Evolutionary conservation across 2,329 filamentous ascomycete genomes (phyloP).

Genomic region (Trichoderma simmonsii): DNA sequence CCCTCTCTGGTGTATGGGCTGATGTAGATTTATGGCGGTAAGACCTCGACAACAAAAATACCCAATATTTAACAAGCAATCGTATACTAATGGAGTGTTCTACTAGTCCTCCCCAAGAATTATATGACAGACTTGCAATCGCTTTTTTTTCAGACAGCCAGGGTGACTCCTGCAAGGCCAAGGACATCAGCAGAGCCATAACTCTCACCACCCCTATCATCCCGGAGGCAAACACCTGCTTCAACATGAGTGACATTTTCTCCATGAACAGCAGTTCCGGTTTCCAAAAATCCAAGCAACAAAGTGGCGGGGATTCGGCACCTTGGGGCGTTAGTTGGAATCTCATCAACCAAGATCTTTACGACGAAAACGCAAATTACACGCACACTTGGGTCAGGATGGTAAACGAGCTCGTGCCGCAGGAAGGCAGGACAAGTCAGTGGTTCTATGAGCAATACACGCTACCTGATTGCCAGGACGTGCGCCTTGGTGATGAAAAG

Average conservation of each 20-base stretch:
- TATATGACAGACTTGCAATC: background rate
- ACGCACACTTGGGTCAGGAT: background rate
- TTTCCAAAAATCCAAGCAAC: background rate
- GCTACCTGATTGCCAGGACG: background rate
- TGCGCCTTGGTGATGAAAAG: background rate
- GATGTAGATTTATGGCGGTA: background rate
- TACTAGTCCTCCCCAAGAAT: background rate
- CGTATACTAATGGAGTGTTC: background rate
- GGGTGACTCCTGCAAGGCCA: slow-evolving; percentile 18
- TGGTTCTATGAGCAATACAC: background rate
- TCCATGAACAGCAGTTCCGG: slow-evolving; percentile 20
- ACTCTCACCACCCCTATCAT: slow-evolving; percentile 20
- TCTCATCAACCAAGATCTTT: background rate
- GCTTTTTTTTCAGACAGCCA: background rate
- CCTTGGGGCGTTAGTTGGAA: background rate
- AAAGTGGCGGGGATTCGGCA: background rate
- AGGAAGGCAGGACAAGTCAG: background rate
- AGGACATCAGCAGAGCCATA: slow-evolving; percentile 20
- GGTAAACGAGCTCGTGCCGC: background rate
- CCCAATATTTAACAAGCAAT: background rate
- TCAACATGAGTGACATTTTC: slow-evolving; percentile 25
- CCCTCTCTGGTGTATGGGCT: background rate
- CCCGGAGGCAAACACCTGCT: slow-evolving; percentile 22
- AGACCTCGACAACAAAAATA: background rate
- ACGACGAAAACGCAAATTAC: background rate